These are phyloP conservation scores for Coniochaeta sp. DNA, from an alignment of 2,329 filamentous ascomycete genomes.

Conservation along the genomic window DNA sequence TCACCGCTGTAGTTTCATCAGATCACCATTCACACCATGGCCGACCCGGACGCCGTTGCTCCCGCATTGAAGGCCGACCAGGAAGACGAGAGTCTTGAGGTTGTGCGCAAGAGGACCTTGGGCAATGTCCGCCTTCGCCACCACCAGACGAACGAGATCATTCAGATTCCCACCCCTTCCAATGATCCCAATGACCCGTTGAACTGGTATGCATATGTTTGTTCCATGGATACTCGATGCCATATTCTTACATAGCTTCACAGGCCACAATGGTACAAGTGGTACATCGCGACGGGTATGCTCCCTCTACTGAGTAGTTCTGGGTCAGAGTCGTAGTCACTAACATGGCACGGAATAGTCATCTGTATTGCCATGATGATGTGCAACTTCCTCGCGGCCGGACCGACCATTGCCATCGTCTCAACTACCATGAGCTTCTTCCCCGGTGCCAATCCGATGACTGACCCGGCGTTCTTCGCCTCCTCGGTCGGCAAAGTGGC, in stretches of 20 bases:
- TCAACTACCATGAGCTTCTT: constrained; percentile 39
- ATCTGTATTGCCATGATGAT: constrained; percentile 46
- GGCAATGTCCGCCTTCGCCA: constrained; percentile 34
- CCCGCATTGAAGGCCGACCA: constrained; percentile 8
- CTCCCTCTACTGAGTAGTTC: background rate
- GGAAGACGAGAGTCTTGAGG: constrained; percentile 9
- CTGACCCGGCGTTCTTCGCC: constrained; percentile 16
- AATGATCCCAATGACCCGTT: constrained; percentile 44
- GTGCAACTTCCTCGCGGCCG: constrained; percentile 50
- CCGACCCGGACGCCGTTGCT: constrained; percentile 9
- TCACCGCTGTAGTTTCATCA: background rate
- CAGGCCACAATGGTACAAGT: constrained; percentile 37
- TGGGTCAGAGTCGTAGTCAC: background rate
- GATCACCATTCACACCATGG: constrained; percentile 4
- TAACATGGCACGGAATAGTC: constrained; percentile 17
- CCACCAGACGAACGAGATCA: constrained; percentile 36
- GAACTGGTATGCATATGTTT: constrained; percentile 33
- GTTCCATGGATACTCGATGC: constrained; percentile 8
- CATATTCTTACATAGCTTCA: constrained; percentile 5
- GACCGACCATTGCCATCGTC: constrained; percentile 42
- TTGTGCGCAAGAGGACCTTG: constrained; percentile 19
- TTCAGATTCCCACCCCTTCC: constrained; percentile 42
- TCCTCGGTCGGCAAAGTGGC: constrained; percentile 33
- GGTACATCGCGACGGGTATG: constrained; percentile 34
- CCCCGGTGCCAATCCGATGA: constrained; percentile 21